These are phyloP conservation scores for Pseudogymnoascus sp. DNA, from an alignment of 2,329 filamentous ascomycete species.

Conservation along the genomic window DNA sequence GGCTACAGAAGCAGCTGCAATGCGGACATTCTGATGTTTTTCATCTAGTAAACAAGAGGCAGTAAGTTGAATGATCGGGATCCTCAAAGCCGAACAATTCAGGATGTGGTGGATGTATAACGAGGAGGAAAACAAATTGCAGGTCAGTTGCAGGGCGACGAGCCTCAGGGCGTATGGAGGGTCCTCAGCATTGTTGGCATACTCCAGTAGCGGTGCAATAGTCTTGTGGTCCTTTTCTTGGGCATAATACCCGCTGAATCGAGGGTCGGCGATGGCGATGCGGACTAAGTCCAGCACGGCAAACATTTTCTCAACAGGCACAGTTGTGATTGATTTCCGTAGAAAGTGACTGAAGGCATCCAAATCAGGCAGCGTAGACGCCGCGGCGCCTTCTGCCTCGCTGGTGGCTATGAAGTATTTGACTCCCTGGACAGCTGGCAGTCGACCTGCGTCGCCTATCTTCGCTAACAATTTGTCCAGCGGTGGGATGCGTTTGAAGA, in stretches of 20 bases:
- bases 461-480: slow-evolving; percentile 76
- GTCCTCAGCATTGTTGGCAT: slow-evolving; percentile 49
- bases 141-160: slow-evolving; percentile 74
- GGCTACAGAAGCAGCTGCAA: slow-evolving; percentile 74
- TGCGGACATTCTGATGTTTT: slow-evolving; percentile 65
- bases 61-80: slow-evolving; percentile 60
- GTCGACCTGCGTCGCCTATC: slow-evolving; percentile 57
- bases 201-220: slow-evolving; percentile 53
- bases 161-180: slow-evolving; percentile 79
- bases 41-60: slow-evolving; percentile 75
- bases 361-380: slow-evolving; percentile 67
- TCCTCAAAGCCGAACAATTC: slow-evolving; percentile 44
- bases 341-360: slow-evolving; percentile 58
- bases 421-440: slow-evolving; percentile 57
- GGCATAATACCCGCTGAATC: slow-evolving; percentile 75
- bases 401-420: slow-evolving; percentile 65
- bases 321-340: slow-evolving; percentile 43
- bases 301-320: slow-evolving; percentile 66
- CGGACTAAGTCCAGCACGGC: slow-evolving; percentile 80
- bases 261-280: slow-evolving; percentile 67
- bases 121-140: slow-evolving; percentile 75
- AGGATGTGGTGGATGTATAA: slow-evolving; percentile 64
- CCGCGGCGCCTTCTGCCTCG: slow-evolving; percentile 50
- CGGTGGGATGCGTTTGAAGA: slow-evolving; percentile 74
- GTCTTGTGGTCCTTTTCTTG: slow-evolving; percentile 65